Percentiles rank a stretch among this genome's conserved stretches.
Conservation (phyloP, 2,329 filamentous ascomycete species). For the Fusarium continuum region DNA sequence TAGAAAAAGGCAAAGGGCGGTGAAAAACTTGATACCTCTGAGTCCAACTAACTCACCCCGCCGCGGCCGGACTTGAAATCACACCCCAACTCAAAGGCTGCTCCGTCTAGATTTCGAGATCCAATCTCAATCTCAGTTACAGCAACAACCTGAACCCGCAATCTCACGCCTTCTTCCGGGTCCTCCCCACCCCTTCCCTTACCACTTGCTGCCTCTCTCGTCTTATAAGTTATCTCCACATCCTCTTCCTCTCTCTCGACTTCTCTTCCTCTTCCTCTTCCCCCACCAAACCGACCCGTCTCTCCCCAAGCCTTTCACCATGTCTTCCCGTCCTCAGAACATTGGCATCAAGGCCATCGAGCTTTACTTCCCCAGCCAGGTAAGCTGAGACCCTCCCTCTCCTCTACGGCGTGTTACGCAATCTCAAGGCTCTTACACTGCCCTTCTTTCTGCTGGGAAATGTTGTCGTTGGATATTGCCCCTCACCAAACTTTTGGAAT, state of each 20-base stretch:
- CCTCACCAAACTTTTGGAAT: constrained; percentile 35
- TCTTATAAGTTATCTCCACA: constrained; percentile 31
- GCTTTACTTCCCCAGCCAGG: constrained; percentile 87
- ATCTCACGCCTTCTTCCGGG: constrained; percentile 39
- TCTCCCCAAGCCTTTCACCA: constrained; percentile 50
- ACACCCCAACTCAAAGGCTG: constrained; percentile 16
- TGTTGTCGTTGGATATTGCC: constrained; percentile 30
- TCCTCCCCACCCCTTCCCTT: constrained; percentile 21
- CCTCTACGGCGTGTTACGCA: constrained; percentile 13
- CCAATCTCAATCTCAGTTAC: constrained; percentile 37
- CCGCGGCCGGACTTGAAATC: constrained; percentile 15
- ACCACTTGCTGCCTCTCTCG: neutral
- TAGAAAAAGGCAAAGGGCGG: constrained; percentile 39
- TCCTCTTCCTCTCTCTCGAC: constrained; percentile 25
- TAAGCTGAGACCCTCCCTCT: constrained; percentile 54
- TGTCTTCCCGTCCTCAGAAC: constrained; percentile 83
- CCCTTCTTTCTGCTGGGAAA: constrained; percentile 11
- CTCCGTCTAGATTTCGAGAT: constrained; percentile 34
- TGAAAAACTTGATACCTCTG: constrained; percentile 39
- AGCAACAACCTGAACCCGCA: constrained; percentile 29
- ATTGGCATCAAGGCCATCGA: constrained; percentile 95
- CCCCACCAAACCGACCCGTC: constrained; percentile 16
- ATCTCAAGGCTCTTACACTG: constrained; percentile 12
- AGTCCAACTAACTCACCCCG: constrained; percentile 34
- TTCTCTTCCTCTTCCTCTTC: constrained; percentile 24